Evolutionary conservation across 805 yeast genomes (phyloP), one percentile per base, ranked within the genome.

Genomic region (Teunomyces barrocoloradensis): DNA sequence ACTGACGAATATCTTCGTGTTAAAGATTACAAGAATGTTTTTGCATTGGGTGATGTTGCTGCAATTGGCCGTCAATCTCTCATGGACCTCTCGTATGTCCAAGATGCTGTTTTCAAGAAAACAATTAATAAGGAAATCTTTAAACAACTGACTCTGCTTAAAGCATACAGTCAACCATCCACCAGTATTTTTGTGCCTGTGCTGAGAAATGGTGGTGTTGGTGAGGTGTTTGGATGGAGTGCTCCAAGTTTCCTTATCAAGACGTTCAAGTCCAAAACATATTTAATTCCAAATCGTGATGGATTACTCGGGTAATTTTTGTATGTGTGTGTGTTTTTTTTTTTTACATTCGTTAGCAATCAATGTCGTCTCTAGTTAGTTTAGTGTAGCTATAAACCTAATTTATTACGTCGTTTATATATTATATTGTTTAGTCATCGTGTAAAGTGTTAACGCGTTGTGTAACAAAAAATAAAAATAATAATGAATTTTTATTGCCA

Each of bases 41-140:
- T 68, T 15, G 74, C 65, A 3, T 41, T 68, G 12, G 76, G 76
- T 20, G 76, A 72, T 52, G 59, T 71, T 33, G 50, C 61, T 4
- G 45, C 63, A 1, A 55, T 57, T 6, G 54, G 64, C 2, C 46
- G 46, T 11, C 53, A 53, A 15, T 54, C 67, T 7, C 6, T 66
- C 7, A 59, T 62, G 9, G 72, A 69, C 45, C 36, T 71, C 20
- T 44, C 51, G 29, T 54, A 55, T 43, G 47, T 50, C 36, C 73
- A 66, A 44, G 34, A 38, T 6, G 51, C 49, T 11, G 48, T 49
- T 5, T 48, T 66, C 34, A 47, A 48, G 10, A 39, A 36, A 9
- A 38, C 53, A 6, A 37, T 60, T n/a, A 46, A 52, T 13, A 34
- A 44, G 7, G 54, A 47, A n/a, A 39, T 58, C 7, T 57, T 55